Evolutionary conservation across 2,329 filamentous ascomycete genomes (phyloP), one percentile per base, ranked within the genome.

Genomic region (Fusarium paranaense): DNA sequence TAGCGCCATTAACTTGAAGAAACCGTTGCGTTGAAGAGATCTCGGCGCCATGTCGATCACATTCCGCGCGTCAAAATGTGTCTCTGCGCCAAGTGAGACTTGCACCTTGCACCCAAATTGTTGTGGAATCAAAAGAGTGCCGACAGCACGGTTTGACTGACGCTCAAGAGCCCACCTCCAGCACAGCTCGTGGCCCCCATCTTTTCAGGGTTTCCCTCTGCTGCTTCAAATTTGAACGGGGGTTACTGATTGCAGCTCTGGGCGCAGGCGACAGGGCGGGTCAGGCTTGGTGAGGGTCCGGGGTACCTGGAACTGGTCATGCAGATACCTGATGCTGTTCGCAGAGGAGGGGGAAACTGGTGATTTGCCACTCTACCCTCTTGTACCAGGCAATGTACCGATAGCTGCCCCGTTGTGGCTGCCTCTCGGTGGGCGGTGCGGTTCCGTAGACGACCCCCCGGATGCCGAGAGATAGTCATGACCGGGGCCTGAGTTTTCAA

Each of bases 401-500:
- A 59, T 59, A 59, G 62, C 52, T 32, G 52, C 33, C 50, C 62
- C 22, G 50, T 37, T 65, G 56, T 59, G 56, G 56, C 67, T 69
- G 67, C 52, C 38, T 74, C 42, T 13, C 56, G 37, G 56, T 50
- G 62, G 68, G 69, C 52, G 56, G 61, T 63, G 70, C 58, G 61
- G 59, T 67, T 74, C 70, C 70, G 64, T 65, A 62, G 67, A 64
- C 37, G 45, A 62, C 62, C 62, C 59, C 66, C 70, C 67, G 62
- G 70, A 65, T 74, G 59, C 72, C 57, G 69, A 66, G 66, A 70
- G 62, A 73, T 71, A 73, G 68, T 63, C 59, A 70, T 50, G 63
- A 68, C 66, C 54, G 64, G 66, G 71, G 65, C 54, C 54, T 62
- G 37, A 54, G 27, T 62, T 70, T 70, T 72, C 58, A 47, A 59